These are phyloP conservation scores for Fusarium coicis DNA, from an alignment of 2,329 filamentous ascomycete genomes.

Conservation along the genomic window DNA sequence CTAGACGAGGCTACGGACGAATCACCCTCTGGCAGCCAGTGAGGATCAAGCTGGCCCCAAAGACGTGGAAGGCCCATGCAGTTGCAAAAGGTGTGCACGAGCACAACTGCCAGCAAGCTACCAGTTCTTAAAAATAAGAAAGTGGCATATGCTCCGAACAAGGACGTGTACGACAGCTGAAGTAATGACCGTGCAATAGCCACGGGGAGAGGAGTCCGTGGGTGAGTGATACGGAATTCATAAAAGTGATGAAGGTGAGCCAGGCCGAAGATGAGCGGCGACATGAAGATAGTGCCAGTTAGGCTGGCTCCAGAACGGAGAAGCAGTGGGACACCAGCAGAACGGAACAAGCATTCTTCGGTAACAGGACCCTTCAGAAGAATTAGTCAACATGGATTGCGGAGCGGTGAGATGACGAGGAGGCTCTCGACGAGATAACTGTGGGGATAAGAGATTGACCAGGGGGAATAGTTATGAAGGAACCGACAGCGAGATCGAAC, in stretches of 20 bases:
- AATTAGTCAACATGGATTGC: slow-evolving; percentile 19
- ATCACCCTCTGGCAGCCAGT: slow-evolving; percentile 49
- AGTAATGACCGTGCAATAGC: slow-evolving; percentile 79
- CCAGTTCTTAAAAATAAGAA: slow-evolving; percentile 90
- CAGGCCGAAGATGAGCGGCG: slow-evolving; percentile 90
- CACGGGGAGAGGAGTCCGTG: slow-evolving; percentile 70
- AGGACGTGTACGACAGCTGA: slow-evolving; percentile 88
- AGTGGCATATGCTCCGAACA: slow-evolving; percentile 93
- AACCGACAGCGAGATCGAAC: slow-evolving; percentile 14
- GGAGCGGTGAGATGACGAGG: slow-evolving; percentile 37
- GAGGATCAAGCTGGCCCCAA: slow-evolving; percentile 78
- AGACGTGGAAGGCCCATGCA: slow-evolving; percentile 88
- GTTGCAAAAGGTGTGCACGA: slow-evolving; percentile 91
- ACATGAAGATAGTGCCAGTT: slow-evolving; percentile 76
- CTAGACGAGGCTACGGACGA: slow-evolving; percentile 37
- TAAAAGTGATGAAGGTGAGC: slow-evolving; percentile 97
- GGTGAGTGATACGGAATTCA: slow-evolving; percentile 87
- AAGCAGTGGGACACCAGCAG: slow-evolving; percentile 84
- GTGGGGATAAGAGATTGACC: slow-evolving; percentile 31
- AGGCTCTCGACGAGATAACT: slow-evolving; percentile 33
- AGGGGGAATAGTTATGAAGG: slow-evolving; percentile 23
- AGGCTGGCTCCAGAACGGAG: slow-evolving; percentile 72
- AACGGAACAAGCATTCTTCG: slow-evolving; percentile 94
- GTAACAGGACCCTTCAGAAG: slow-evolving; percentile 78
- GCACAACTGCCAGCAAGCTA: slow-evolving; percentile 78